Evolutionary conservation across 2,329 filamentous ascomycete species (phyloP).

Genomic region (Xylaria sp.): DNA sequence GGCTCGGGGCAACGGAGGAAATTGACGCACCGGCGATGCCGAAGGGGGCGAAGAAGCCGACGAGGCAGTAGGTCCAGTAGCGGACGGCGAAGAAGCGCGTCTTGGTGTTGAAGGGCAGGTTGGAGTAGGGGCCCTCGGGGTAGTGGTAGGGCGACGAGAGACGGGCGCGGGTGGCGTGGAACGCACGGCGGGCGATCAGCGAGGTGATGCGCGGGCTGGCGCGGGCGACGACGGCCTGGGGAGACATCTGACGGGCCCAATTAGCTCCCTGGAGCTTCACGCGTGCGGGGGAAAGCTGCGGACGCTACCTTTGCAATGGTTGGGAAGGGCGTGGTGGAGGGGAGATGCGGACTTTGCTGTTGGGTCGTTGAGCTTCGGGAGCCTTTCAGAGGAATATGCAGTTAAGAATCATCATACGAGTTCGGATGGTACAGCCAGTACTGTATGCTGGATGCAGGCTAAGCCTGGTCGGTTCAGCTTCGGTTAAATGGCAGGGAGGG

Average conservation of each 20-base stretch:
- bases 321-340: constrained; percentile 8
- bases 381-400: constrained; percentile 1
- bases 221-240: constrained; percentile 65
- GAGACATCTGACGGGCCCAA: constrained; percentile 74
- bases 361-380: constrained; percentile 15
- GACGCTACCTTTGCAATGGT: constrained; percentile 29
- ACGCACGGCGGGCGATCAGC: constrained; percentile 84
- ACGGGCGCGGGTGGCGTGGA: constrained; percentile 87
- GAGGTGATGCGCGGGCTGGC: constrained; percentile 65
- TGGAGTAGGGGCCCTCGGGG: constrained; percentile 91
- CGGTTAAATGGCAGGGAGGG: constrained; percentile 14
- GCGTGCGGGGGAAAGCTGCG: not conserved
- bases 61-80: constrained; percentile 75
- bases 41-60: constrained; percentile 66
- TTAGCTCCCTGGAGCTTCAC: constrained; percentile 41
- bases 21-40: constrained; percentile 63
- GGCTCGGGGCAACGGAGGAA: not conserved
- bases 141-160: constrained; percentile 96
- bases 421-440: not conserved
- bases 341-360: constrained; percentile 14
- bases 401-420: constrained; percentile 33
- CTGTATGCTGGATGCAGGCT: not conserved
- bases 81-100: constrained; percentile 81
- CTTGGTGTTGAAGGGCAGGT: constrained; percentile 96
- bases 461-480: constrained; percentile 25